Evolutionary conservation across 2,329 filamentous ascomycete genomes (phyloP), one percentile per base, ranked within the genome.

Genomic region (Penicillium sp.): DNA sequence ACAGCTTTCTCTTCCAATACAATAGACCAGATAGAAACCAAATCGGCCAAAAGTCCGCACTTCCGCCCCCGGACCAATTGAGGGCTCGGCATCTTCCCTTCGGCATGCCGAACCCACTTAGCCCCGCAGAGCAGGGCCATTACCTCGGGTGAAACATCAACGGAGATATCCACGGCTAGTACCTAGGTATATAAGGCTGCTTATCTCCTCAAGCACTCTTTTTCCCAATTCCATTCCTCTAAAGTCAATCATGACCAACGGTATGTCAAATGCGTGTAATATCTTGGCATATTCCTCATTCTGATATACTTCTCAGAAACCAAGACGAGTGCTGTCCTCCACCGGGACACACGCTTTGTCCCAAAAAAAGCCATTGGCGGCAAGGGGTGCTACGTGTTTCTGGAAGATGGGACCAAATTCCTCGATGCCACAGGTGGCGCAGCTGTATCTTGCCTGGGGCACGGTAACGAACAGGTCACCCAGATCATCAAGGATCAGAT

Each of bases 381-480:
- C 5, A 70, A 77, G 53, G 82, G 81, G 11, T 77, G 79, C 61
- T 81, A 80, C 57, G 71, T 85, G n/a, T 72, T 76, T 34, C 74
- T 85, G 1, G 75, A 76, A 61, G 78, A 80, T 66, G 86, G 86
- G 1, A 79, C 81, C 24, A 77, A 74, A 34, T 81, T 94, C 42
- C 81, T 92, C 14, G 90, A 94, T 69, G 87, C 85, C 1, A 89
- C 86, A 20, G 83, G 87, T 29, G 90, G 90, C 20, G 87, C 89
- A 3, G 88, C 87, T 22, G 89, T 92, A 4, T 80, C 85, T 10
- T 87, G 86, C 66, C 75, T 93, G 10, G 90, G 89, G 7, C 86
- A 90, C 63, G 85, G 83, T 31, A 81, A 87, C 57, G 66, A 78
- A 40, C 78, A 85, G 46, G 83, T 92, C 13, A 77, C 78, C 13